These are phyloP conservation scores for Aspergillus pseudoviridinutans DNA, from an alignment of 2,329 filamentous ascomycete species.

Conservation along the genomic window DNA sequence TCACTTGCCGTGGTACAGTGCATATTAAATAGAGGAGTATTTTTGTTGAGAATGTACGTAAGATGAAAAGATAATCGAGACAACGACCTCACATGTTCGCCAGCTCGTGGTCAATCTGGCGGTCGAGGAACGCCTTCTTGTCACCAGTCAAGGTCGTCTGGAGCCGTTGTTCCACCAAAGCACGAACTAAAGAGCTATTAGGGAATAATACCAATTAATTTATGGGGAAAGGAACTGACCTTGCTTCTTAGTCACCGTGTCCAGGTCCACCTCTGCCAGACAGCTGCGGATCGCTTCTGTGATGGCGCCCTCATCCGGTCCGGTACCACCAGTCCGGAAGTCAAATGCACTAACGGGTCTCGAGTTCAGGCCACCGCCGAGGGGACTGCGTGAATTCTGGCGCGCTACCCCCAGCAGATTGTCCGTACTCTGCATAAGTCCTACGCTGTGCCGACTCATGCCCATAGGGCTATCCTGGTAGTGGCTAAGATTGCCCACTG, in stretches of 20 bases:
- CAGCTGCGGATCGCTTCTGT: conserved; percentile 79
- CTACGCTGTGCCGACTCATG: conserved; percentile 40
- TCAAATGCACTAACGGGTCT: conserved; percentile 54
- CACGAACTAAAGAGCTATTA: conserved; percentile 53
- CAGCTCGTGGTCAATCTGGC: conserved; percentile 87
- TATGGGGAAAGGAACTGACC: conserved; percentile 37
- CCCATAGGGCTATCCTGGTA: conserved; percentile 37
- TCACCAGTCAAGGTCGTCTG: conserved; percentile 86
- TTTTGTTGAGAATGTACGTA: not conserved
- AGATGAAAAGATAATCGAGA: conserved; percentile 2
- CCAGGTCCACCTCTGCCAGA: conserved; percentile 82
- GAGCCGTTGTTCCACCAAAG: conserved; percentile 85
- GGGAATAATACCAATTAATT: not conserved
- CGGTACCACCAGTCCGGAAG: conserved; percentile 53
- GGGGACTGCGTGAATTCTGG: conserved; percentile 45
- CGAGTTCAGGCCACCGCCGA: conserved; percentile 43
- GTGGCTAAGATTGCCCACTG: conserved; percentile 53
- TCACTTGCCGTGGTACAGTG: conserved; percentile 1
- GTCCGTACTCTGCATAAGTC: conserved; percentile 43
- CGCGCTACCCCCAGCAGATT: conserved; percentile 39
- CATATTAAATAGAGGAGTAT: conserved; percentile 3
- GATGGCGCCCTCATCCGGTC: conserved; percentile 75
- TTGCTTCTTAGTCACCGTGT: conserved; percentile 98
- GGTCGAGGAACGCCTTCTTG: conserved; percentile 82
- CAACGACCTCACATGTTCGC: conserved; percentile 70